phyloP scores from a whole-genome alignment of 345 rosid genomes.

The Dipteronia sinensis region DNA sequence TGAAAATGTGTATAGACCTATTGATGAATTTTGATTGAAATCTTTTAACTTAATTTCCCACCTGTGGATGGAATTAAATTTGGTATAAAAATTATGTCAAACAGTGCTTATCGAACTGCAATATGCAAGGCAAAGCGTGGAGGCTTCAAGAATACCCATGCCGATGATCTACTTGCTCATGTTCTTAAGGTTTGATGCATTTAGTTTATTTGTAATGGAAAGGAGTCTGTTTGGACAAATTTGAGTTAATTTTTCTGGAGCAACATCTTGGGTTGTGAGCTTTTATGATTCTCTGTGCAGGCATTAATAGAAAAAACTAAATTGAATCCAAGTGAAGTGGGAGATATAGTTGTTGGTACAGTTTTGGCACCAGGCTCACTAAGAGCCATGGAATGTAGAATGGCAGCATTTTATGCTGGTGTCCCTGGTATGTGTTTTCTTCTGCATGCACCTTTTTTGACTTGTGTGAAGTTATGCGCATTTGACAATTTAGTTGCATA shows the following conservation, averaged over 20 bases:
- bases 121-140: conserved; percentile 90
- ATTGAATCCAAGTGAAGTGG: conserved; percentile 80
- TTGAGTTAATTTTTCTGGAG: neutral
- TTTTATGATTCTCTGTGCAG: conserved; percentile 32
- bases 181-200: conserved; percentile 70
- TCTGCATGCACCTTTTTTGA: neutral
- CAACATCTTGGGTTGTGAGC: neutral
- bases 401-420: conserved; percentile 94
- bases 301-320: conserved; percentile 74
- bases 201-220: neutral
- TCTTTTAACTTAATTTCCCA: neutral
- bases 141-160: conserved; percentile 87
- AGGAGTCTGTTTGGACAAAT: neutral
- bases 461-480: neutral
- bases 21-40: neutral
- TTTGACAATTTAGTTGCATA: too few relatives aligned
- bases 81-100: neutral
- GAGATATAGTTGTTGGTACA: conserved; percentile 93
- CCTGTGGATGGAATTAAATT: neutral
- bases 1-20: neutral
- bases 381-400: conserved; percentile 84
- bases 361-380: conserved; percentile 85
- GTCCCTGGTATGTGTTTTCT: conserved; percentile 64
- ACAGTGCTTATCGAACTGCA: conserved; percentile 88
- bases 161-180: conserved; percentile 81